Evolutionary conservation across 1,284 basidiomycete genomes (phyloP).

Genomic region (Heterobasidion irregulare): DNA sequence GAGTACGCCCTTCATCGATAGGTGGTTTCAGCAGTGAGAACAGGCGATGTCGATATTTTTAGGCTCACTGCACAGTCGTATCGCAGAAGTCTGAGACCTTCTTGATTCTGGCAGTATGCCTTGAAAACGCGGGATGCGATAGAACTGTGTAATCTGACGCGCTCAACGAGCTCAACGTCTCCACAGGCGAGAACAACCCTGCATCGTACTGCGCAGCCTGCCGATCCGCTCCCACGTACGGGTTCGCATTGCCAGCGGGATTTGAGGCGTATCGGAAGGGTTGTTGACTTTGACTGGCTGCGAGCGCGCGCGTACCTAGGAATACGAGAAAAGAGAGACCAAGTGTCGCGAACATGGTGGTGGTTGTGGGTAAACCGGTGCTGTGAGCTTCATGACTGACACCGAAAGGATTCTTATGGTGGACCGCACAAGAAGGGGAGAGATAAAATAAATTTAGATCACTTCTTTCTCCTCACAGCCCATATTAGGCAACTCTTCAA

Average conservation of each 20-base stretch:
- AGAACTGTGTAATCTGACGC: conserved; percentile 9
- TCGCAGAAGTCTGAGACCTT: conserved; percentile 13
- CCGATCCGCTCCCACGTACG: neutral
- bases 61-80: conserved; percentile 11
- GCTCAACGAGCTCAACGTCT: conserved; percentile 6
- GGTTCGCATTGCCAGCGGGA: neutral
- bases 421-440: too few relatives aligned
- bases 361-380: too few relatives aligned
- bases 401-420: too few relatives aligned
- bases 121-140: conserved; percentile 10
- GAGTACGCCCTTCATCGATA: conserved; percentile 10
- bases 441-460: too few relatives aligned
- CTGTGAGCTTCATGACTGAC: too few relatives aligned
- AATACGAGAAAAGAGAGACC: too few relatives aligned
- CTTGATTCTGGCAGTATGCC: conserved; percentile 12
- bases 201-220: neutral
- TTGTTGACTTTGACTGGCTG: neutral
- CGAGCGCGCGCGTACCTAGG: too few relatives aligned
- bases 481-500: too few relatives aligned
- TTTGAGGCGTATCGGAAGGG: neutral
- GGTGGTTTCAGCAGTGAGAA: neutral
- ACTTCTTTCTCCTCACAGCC: too few relatives aligned
- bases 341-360: too few relatives aligned
- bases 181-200: conserved; percentile 7
- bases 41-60: neutral